Evolutionary conservation across 352 stramenopile genomes (phyloP), one percentile per base, ranked within the genome.

Genomic region (Phytophthora cryptogea): DNA sequence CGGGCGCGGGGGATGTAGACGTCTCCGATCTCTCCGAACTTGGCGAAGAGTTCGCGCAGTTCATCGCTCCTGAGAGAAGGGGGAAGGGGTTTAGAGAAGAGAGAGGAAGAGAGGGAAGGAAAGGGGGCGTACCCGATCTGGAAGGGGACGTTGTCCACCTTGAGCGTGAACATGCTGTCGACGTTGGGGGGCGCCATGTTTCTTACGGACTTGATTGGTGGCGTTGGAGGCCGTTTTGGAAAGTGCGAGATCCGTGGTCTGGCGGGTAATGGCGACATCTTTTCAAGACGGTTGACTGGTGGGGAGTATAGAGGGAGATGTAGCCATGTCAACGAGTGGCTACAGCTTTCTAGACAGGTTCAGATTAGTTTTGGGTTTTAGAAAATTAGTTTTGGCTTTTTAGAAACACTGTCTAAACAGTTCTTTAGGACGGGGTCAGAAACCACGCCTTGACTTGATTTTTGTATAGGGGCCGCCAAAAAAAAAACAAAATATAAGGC

Each of bases 91-190:
- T n/a, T 31, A 44, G 39, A 43, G 33, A 48, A 32, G 23, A 40
- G 26, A 27, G 23, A 41, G 48, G 41, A 43, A 46, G 40, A 11
- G 20, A 20, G 17, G 20, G 20, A 42, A 37, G 20, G 26, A 8
- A 16, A 6, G 2, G 23, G 11, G 5, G 77, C 77, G 58, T 63
- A 90, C 81, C 74, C 79, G 46, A 84, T 78, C 64, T 86, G 64
- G 72, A 88, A 93, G 11, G 84, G 79, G 44, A 95, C 83, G 67
- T 95, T 95, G 78, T 95, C 87, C 68, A 95, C 83, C 76, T 95
- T 93, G 59, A 94, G 86, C 46, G 83, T 92, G 69, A 85, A 78
- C 85, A 94, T 94, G 65, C 59, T 79, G 59, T 92, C 80, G 56
- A 94, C 79, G 67, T 90, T 83, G 7, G 85, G 84, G 56, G 85